Conservation (phyloP, 1,284 basidiomycete genomes). For the Xerocomus nothofagi region DNA sequence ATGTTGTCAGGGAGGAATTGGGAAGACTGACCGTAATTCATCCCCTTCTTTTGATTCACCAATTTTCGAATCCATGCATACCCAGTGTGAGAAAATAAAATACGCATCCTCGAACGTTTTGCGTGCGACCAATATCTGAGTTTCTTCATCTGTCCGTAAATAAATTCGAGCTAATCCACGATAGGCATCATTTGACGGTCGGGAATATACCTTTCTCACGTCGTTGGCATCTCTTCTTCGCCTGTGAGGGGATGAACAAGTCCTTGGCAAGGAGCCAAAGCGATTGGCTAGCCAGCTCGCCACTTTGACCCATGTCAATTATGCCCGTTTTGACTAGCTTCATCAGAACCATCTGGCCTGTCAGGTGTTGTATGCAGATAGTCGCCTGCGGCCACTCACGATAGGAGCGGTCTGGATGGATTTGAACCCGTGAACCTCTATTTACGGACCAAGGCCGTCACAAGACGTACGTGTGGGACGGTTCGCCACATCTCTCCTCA, state of each 20-base stretch:
- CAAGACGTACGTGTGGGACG: too few species aligned
- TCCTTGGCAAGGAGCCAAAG: slow-evolving; percentile 18
- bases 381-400: too few species aligned
- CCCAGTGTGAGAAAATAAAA: slow-evolving; percentile 18
- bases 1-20: not conserved
- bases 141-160: not conserved
- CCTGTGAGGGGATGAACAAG: slow-evolving; percentile 3
- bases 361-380: too few species aligned
- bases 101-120: slow-evolving; percentile 3
- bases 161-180: slow-evolving; percentile 10
- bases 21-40: slow-evolving; percentile 1
- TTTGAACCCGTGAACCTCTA: too few species aligned
- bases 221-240: not conserved
- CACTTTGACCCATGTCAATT: slow-evolving; percentile 1
- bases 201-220: not conserved
- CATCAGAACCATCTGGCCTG: too few species aligned
- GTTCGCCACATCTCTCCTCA: too few species aligned
- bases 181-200: slow-evolving; percentile 11
- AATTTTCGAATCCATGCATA: slow-evolving; percentile 8
- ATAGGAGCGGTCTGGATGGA: too few species aligned
- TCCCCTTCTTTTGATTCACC: not conserved
- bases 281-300: slow-evolving; percentile 12
- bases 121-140: not conserved
- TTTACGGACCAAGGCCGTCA: too few species aligned
- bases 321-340: too few species aligned